Base-by-base conservation (phyloP, 768 basidiomycete species). In the Cystobasidiopsis lactophilus region DNA sequence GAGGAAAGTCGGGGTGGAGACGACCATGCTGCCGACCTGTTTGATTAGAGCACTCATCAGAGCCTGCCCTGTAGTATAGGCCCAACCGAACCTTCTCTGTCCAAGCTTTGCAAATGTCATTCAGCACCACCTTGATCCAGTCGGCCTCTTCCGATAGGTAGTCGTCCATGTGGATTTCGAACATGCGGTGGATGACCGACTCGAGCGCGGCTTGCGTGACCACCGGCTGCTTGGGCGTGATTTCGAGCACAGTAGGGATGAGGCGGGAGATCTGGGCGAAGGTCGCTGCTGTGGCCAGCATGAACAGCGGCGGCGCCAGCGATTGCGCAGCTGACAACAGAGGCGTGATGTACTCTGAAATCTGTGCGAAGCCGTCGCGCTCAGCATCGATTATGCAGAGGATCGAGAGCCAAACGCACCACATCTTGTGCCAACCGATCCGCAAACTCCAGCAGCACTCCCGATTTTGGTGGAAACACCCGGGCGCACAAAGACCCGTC, bases 111-210 rank as follows among this genome's bases (percentile, higher is more conserved):
- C 82, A 88, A 14, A 82, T 80, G 2, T 66, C 69, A 30, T 84
- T 82, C 52, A 93, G 76, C 0, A 73, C 69, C 3, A 72, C 73
- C 61, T 85, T 85, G 47, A 85, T 72, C 54, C 73, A 74, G 53
- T 93, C 89, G 4, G 80, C 74, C 65, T 98, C 91, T 63, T 95
- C 86, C 55, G 86, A 82, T 2, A 96, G 78, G 61, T 96, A 96
- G 62, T 95, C 89, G 63, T 93, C 89, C 85, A 96, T 93, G 65
- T 89, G 82, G 10, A 74, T 71, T 66, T 96, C 89, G 59, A 95
- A 96, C 85, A 95, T 93, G 43, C 74, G 75, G 65, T 62, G 91
- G 80, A 91, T 72, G 40, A 89, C 75, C 64, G 91, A 84, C 64
- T 93, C 85, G 0, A 79, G 78, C 37, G 72, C 70, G 7, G 72